Percentiles rank a stretch among this genome's conserved stretches.
Conservation (phyloP, 176 grass and related monocot species). For the Ensete glaucum region DNA sequence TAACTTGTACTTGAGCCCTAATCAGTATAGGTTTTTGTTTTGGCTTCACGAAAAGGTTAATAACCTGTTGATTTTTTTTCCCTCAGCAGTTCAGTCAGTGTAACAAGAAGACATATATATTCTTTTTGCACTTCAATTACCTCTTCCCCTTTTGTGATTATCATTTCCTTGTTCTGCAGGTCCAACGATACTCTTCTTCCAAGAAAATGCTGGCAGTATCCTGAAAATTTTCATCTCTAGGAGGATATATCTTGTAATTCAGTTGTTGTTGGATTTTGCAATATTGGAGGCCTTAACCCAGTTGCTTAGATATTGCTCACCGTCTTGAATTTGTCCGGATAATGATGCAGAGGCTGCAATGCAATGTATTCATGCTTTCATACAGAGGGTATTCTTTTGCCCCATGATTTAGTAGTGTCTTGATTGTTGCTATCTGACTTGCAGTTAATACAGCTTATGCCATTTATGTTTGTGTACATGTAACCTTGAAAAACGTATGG, state of each 20-base stretch:
- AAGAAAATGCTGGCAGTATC: conserved; percentile 99
- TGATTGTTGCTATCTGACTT: neutral
- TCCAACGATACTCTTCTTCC: conserved; percentile 95
- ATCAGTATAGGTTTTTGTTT: too few relatives aligned
- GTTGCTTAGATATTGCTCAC: conserved; percentile 88
- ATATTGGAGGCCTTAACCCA: conserved; percentile 11
- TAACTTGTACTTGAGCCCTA: too few relatives aligned
- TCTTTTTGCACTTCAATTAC: neutral
- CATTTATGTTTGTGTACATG: neutral
- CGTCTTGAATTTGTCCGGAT: conserved; percentile 80
- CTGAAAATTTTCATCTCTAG: conserved; percentile 27
- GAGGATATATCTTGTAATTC: neutral
- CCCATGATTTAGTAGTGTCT: neutral
- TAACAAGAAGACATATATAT: too few relatives aligned
- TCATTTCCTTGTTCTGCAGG: conserved; percentile 43
- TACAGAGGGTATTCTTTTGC: conserved; percentile 75
- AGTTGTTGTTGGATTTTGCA: conserved; percentile 10
- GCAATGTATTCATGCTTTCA: conserved; percentile 99
- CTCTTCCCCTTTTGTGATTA: neutral
- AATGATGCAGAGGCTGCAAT: conserved; percentile 89
- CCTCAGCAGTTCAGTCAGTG: too few relatives aligned
- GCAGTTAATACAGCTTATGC: neutral
- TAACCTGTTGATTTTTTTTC: too few relatives aligned
- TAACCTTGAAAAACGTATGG: neutral
- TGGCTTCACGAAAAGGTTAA: too few relatives aligned